These are phyloP conservation scores for Colletotrichum karsti DNA, from an alignment of 2,329 filamentous ascomycete genomes.

Conservation along the genomic window DNA sequence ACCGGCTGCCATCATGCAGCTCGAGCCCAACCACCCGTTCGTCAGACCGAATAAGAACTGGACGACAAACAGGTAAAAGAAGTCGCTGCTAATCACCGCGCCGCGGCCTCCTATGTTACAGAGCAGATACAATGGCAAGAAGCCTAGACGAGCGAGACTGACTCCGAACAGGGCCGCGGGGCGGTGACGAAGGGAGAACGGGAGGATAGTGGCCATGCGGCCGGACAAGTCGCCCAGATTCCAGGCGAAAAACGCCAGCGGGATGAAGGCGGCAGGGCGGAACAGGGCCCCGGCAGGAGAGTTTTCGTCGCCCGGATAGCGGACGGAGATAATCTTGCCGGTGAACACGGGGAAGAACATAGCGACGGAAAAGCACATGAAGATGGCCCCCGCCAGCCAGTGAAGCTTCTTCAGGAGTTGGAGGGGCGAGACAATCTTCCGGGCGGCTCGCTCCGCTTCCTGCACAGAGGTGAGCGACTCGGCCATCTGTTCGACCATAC, in stretches of 20 bases:
- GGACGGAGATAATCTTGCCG: conserved; percentile 63
- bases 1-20: conserved; percentile 89
- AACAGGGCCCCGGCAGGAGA: conserved; percentile 60
- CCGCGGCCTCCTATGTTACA: conserved; percentile 87
- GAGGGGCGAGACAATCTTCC: conserved; percentile 63
- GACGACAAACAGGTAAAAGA: conserved; percentile 87
- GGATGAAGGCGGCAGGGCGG: conserved; percentile 82
- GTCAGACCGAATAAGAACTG: conserved; percentile 85
- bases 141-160: conserved; percentile 70
- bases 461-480: conserved; percentile 60
- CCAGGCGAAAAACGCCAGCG: conserved; percentile 91
- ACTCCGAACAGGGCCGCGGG: conserved; percentile 75
- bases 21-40: conserved; percentile 88
- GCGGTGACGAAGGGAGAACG: conserved; percentile 63
- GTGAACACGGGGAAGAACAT: conserved; percentile 98
- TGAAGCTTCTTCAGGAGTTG: conserved; percentile 79
- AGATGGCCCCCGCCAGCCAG: conserved; percentile 80
- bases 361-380: conserved; percentile 81
- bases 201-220: conserved; percentile 72
- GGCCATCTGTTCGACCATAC: conserved; percentile 57
- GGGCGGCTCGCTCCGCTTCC: conserved; percentile 59
- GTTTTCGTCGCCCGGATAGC: conserved; percentile 31
- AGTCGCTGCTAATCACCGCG: conserved; percentile 78
- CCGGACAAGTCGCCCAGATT: conserved; percentile 88
- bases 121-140: conserved; percentile 86